Base-by-base conservation (phyloP, 1,284 basidiomycete species). In the Cutaneotrichosporon sp. region DNA sequence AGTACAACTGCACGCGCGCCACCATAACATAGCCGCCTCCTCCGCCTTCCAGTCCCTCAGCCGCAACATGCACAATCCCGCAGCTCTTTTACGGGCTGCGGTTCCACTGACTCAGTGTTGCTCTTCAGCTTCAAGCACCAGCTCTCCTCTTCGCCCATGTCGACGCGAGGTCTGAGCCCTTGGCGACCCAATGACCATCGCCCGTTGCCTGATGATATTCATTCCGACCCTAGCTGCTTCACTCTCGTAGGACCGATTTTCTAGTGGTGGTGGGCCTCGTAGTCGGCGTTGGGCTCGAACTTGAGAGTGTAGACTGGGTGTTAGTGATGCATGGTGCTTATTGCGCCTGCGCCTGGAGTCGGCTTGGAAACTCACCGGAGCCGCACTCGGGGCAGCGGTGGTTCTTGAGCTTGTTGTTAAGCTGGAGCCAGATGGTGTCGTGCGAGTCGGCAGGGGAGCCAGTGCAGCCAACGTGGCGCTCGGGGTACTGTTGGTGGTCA, bases 391-490 rank as follows among this genome's bases (percentile, higher is more conserved):
- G 78, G 84, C 91, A 96, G 71, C 92, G 86, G 65, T 79, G 78
- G 57, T 75, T 70, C 67, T 82, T 75, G 51, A 75, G 80, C 70
- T 84, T 83, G 64, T 84, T 79, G 64, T 81, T 80, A 60, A 79
- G 81, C 66, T 74, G 82, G 74, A 91, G 83, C 90, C 90, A 94
- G 62, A 84, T 78, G 57, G 90, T 80, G 66, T 93, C 88, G 76
- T 94, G 91, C 35, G 90, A 92, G 76, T 96, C 91, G 45, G 86
- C 88, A 24, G 91, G 91, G 67, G 80, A 83, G 55, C 90, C 91
- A 46, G 92, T 92, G 81, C 92, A 96, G 52, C 91, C 91, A 68
- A 96, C 79, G 58, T 88, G 81, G 63, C 91, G 88, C 61, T 84
- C 82, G 49, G 80, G 78, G 66, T 85, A 84, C 90, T 94, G 61